Evolutionary conservation across 169 alveolate genomes (phyloP), one percentile per base, ranked within the genome.

Genomic region (Plasmodium chabaudi): DNA sequence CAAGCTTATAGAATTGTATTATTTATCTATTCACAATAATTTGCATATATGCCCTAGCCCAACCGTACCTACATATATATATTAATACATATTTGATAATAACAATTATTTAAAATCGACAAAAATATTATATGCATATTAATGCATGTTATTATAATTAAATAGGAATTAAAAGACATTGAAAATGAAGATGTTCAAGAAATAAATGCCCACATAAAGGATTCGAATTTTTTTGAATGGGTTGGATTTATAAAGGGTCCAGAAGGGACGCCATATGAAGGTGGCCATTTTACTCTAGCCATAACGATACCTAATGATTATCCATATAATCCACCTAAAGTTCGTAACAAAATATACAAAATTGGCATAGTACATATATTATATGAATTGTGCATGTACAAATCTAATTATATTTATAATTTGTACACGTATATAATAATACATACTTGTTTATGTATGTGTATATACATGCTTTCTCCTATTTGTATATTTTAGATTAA

Each of bases 221-320:
- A 95, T 34, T 72, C 93, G 42, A 90, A 96, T 74, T 93, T 96
- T 34, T 95, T 84, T 69, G 97, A 94, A 70, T 97, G 98, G 98
- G 95, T 92, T 74, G 98, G 98, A 19, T 93, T 92, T 74, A 96
- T 96, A 56, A 88, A 94, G 69, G 98, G 98, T 0, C 98, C 98
- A 13, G 88, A 93, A 70, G 99, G 97, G 75, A 96, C 99, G 7
- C 98, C 98, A 53, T 98, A 97, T 89, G 97, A 94, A 46, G 98
- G 97, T 19, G 99, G 99, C 6, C 92, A 91, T 87, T 98, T 97
- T 93, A 79, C 82, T 55, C 88, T 98, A 39, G 98, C 96, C 88
- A 97, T 98, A 51, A 72, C 77, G 56, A 96, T 98, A 23, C 99
- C 99, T 19, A 86, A 90, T 53, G 99, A 97, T 67, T 98, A 98